Percentiles rank a stretch among this genome's conserved stretches.
These are phyloP conservation scores for Metschnikowia cerradonensis DNA, from an alignment of 805 yeast species.

Conservation along the genomic window DNA sequence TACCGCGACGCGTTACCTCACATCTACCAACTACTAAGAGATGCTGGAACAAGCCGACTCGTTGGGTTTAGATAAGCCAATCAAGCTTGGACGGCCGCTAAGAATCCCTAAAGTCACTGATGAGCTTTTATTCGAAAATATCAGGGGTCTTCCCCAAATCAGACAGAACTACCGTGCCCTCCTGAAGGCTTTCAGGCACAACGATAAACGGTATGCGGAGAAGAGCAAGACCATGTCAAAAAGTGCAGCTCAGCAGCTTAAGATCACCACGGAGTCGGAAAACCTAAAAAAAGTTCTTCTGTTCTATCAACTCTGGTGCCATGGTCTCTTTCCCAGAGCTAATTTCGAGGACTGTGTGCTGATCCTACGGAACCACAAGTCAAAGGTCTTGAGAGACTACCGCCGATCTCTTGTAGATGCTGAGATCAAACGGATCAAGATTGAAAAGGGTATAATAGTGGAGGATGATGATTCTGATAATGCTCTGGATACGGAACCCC, in stretches of 20 bases:
- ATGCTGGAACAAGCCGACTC: constrained; percentile 18
- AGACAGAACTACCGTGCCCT: constrained; percentile 29
- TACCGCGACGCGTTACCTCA: constrained; percentile 3
- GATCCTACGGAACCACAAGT: constrained; percentile 14
- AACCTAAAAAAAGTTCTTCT: constrained; percentile 35
- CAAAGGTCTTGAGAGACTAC: constrained; percentile 11
- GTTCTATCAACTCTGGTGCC: constrained; percentile 46
- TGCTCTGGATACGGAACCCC: constrained; percentile 2
- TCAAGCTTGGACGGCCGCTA: constrained; percentile 29
- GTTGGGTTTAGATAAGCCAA: constrained; percentile 34
- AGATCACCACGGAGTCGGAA: constrained; percentile 30
- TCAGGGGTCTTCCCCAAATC: constrained; percentile 33
- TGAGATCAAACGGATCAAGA: constrained; percentile 16
- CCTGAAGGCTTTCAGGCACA: constrained; percentile 21
- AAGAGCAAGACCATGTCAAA: constrained; percentile 17
- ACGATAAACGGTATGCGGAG: constrained; percentile 20
- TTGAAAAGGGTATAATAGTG: constrained; percentile 18
- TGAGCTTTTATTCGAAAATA: constrained; percentile 31
- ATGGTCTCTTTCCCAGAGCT: constrained; percentile 26
- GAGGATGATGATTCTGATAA: constrained; percentile 9
- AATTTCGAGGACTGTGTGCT: constrained; percentile 17
- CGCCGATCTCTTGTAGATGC: constrained; percentile 13
- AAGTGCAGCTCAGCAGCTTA: constrained; percentile 17
- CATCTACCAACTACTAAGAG: not conserved
- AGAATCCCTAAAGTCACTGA: constrained; percentile 38